Base-by-base conservation (phyloP, 352 stramenopile species). In the Phytophthora cajani region DNA sequence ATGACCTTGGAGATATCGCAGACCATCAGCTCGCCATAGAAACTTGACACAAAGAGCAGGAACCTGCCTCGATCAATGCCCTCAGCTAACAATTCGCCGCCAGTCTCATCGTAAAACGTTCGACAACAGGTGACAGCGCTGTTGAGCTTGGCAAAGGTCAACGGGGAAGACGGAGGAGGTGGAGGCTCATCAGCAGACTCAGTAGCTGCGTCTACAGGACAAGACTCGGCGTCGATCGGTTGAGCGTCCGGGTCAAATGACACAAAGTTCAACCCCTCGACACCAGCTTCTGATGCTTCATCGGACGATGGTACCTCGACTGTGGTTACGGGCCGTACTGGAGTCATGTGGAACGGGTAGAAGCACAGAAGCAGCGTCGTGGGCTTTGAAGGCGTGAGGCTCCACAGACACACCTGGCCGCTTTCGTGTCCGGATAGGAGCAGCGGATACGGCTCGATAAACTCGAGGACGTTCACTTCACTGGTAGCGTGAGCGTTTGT, bases 361-460 rank as follows among this genome's bases (percentile, higher is more conserved):
- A 89, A 88, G 14, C 69, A 77, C 36, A 85, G 47, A 12, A 89
- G 52, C 19, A 84, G 70, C 17, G 71, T 59, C 25, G 78, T 88
- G 2, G 75, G 62, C 52, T 90, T 78, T 11, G 69, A 80, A 2
- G 82, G 79, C 9, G 79, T 83, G 3, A 94, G 65, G 4, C 76
- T 80, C 81, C 84, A 92, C 17, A 90, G 50, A 36, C 80, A 91
- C 1, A 92, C 56, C 12, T 86, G 59, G 9, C 85, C 87, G 38
- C 90, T 93, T 62, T 93, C 87, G 61, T 93, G 85, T 1, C 81
- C 83, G 0, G 82, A 90, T 0, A 93, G 25, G 1, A 94, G 69
- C 23, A 94, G 53, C 3, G 87, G 87, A 67, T 92, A 92, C 32
- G 87, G 87, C 6, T 94, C 87, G 9, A 92, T 67, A 47, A 94